phyloP scores from a whole-genome alignment of 2,329 filamentous ascomycete genomes.

The Aspergillus amoenus region DNA sequence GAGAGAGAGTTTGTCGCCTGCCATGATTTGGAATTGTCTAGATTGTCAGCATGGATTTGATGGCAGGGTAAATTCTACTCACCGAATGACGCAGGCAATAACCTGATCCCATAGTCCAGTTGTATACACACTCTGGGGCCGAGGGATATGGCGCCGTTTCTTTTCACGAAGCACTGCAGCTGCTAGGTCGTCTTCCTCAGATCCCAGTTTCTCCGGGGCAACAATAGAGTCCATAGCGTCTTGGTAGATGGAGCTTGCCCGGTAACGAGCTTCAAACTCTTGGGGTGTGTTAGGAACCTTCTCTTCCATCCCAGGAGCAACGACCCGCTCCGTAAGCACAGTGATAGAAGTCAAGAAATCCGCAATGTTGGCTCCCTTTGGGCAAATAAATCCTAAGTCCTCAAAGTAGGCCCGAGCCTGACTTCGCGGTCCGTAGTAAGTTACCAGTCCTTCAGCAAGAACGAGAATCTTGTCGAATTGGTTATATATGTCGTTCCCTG shows the following conservation, averaged over 20 bases:
- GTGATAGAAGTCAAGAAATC: slow-evolving; percentile 67
- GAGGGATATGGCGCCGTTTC: slow-evolving; percentile 31
- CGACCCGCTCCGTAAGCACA: slow-evolving; percentile 51
- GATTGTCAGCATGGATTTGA: slow-evolving; percentile 1
- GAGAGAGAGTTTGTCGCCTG: slow-evolving; percentile 52
- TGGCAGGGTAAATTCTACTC: not conserved
- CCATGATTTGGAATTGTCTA: slow-evolving; percentile 50
- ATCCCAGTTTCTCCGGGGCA: slow-evolving; percentile 27
- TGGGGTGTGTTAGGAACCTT: slow-evolving; percentile 35
- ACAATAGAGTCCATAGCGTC: slow-evolving; percentile 52
- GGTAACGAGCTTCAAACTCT: slow-evolving; percentile 51
- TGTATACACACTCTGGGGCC: slow-evolving; percentile 32
- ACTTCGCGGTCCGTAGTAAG: slow-evolving; percentile 61
- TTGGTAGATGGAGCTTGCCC: slow-evolving; percentile 49
- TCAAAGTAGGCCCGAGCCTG: slow-evolving; percentile 64
- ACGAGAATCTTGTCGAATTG: slow-evolving; percentile 69
- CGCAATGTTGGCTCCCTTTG: slow-evolving; percentile 61
- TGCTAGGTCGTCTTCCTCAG: slow-evolving; percentile 30
- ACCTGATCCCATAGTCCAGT: slow-evolving; percentile 41
- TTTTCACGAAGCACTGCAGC: slow-evolving; percentile 32
- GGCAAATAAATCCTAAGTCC: slow-evolving; percentile 61
- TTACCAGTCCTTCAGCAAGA: slow-evolving; percentile 62
- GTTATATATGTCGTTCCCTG: slow-evolving; percentile 66
- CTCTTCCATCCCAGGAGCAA: slow-evolving; percentile 32
- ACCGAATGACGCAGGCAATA: slow-evolving; percentile 45